phyloP scores from a whole-genome alignment of 2,329 filamentous ascomycete species.

The Aspergillus unguis region DNA sequence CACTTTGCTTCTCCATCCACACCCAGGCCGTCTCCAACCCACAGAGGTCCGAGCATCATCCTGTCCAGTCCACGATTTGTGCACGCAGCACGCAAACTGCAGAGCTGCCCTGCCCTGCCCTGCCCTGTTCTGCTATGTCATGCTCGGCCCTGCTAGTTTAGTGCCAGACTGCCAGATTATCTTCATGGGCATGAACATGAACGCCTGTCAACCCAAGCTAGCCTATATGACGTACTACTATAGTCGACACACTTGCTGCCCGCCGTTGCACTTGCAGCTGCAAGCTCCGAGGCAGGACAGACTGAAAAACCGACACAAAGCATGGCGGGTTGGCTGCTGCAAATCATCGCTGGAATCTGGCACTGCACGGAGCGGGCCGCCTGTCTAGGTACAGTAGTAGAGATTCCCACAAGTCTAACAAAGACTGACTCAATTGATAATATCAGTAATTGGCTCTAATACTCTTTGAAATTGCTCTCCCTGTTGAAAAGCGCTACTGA shows the following conservation, averaged over 20 bases:
- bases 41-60: slow-evolving; percentile 1
- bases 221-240: background rate
- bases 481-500: slow-evolving; percentile 17
- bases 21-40: too few relatives aligned
- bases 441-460: too few relatives aligned
- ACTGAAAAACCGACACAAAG: slow-evolving; percentile 6
- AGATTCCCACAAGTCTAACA: background rate
- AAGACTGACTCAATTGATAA: too few relatives aligned
- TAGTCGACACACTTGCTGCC: background rate
- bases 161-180: slow-evolving; percentile 1
- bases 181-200: background rate
- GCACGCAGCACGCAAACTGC: too few relatives aligned
- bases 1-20: background rate
- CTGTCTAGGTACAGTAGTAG: too few relatives aligned
- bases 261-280: background rate
- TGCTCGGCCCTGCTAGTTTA: background rate
- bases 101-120: background rate
- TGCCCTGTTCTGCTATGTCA: slow-evolving; percentile 3
- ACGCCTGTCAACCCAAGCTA: slow-evolving; percentile 6
- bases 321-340: background rate
- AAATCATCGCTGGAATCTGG: background rate
- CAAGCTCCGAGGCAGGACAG: background rate
- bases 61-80: background rate
- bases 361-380: slow-evolving; percentile 10
- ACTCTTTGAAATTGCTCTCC: background rate